Conservation (phyloP, 306 rosid genomes). For the Arachis stenosperma region DNA sequence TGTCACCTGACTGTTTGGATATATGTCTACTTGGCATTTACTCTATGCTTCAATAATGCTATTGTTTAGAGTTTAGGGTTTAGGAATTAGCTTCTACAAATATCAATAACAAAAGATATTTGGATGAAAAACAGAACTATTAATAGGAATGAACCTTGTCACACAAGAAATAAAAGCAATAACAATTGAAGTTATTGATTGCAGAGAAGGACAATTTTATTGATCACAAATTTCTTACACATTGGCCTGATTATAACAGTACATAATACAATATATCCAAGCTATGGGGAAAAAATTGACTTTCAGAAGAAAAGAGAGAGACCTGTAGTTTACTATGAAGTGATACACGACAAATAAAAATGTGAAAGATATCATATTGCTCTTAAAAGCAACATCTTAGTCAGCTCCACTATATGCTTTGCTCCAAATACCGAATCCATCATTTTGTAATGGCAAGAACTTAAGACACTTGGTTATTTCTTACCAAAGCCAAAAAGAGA, state of each 20-base stretch:
- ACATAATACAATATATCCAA: conserved; percentile 33
- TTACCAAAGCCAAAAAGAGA: conserved; percentile 86
- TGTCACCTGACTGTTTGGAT: conserved; percentile 4
- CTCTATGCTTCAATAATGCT: no score
- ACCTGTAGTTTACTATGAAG: conserved; percentile 34
- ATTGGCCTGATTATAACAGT: conserved; percentile 24
- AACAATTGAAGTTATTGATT: background rate
- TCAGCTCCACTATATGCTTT: conserved; percentile 35
- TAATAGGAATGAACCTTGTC: no score
- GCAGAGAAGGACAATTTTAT: conserved; percentile 33
- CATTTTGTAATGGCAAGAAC: background rate
- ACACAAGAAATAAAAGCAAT: background rate
- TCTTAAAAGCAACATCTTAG: conserved; percentile 36
- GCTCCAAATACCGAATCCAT: background rate
- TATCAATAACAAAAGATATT: no score
- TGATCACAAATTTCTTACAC: conserved; percentile 28
- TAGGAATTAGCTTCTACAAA: no score
- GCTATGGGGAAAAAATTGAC: conserved; percentile 34
- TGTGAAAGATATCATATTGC: conserved; percentile 28
- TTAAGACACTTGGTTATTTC: conserved; percentile 47
- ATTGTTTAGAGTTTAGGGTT: no score
- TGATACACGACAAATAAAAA: conserved; percentile 36
- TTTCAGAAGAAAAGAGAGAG: conserved; percentile 20
- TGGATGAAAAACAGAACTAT: no score
- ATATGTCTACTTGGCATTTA: background rate